Evolutionary conservation across 768 basidiomycete species (phyloP), one percentile per base, ranked within the genome.

Genomic region (Hysterangium stoloniferum): DNA sequence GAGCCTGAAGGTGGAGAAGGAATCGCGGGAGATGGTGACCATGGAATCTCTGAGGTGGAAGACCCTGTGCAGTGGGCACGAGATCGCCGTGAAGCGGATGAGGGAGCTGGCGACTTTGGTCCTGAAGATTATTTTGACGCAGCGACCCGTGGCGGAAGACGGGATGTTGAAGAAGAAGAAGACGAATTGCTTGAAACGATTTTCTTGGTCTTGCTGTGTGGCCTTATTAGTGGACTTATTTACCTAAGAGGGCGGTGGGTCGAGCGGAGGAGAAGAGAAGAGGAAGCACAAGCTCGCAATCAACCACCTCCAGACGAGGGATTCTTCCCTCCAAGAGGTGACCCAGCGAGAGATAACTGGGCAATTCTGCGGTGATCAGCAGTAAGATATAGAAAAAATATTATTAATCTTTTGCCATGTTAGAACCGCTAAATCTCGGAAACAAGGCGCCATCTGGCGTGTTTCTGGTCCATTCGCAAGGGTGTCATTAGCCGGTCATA

Each of bases 121-220:
- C 82, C 86, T 0, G 90, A 93, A 41, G 89, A 90, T 59, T 88
- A 89, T 64, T 84, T 82, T 57, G 86, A 89, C 25, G 84, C 72
- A 2, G 75, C 78, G 4, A 52, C 79, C 56, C 75, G 82, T 20
- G 77, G 78, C 12, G 74, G 76, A 4, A 67, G 75, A 44, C 74
- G 80, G 12, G 50, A 44, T 20, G 50, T 36, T 4, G 81, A 78
- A 13, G 80, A 84, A 17, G 78, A 73, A n/a, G 79, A 77, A 13
- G 80, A 89, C 53, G 87, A 90, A 57, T 80, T 89, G 51, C 69
- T 68, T 28, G 92, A 94, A 70, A 94, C 86, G 22, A 75, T 89
- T 68, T 63, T 92, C 33, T 73, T 94, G 36, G 75, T 93, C 3
- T 64, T 78, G 35, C 69, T 95, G 24, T 88, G 86, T 60, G 66